phyloP scores from a whole-genome alignment of 768 basidiomycete species.

The Amanita inopinata region DNA sequence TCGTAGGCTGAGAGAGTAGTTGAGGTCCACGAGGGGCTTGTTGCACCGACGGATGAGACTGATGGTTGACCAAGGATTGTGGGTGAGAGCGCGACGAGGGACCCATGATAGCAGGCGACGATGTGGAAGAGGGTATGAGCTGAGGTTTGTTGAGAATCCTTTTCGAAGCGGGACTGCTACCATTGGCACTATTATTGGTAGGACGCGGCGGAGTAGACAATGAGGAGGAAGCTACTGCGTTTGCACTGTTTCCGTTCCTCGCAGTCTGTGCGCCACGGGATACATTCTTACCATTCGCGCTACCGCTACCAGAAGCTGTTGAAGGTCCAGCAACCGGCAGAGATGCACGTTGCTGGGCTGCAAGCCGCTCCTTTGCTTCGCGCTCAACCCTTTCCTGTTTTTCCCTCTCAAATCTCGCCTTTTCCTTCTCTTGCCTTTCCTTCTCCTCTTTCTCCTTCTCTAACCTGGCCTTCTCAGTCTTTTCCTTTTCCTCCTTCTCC shows the following conservation, averaged over 20 bases:
- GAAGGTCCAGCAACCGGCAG: slow-evolving; percentile 19
- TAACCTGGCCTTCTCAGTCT: slow-evolving; percentile 30
- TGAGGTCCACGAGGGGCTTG: slow-evolving; percentile 15
- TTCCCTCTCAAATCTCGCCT: slow-evolving; percentile 22
- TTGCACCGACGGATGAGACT: slow-evolving; percentile 24
- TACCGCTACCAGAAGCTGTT: slow-evolving; percentile 14
- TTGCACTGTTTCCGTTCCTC: slow-evolving; percentile 15
- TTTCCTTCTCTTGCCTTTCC: slow-evolving; percentile 20
- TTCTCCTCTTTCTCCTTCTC: slow-evolving; percentile 23
- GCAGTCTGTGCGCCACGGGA: slow-evolving; percentile 35
- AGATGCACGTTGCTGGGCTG: slow-evolving; percentile 37
- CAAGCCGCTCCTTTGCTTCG: slow-evolving; percentile 21
- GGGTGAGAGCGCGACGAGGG: slow-evolving; percentile 19
- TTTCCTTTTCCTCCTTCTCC: slow-evolving; percentile 33
- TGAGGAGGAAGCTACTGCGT: slow-evolving; percentile 34
- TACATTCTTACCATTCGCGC: slow-evolving; percentile 23
- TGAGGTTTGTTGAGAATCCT: slow-evolving; percentile 49
- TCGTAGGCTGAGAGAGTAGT: slow-evolving; percentile 32
- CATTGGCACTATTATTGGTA: slow-evolving; percentile 22
- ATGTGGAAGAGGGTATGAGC: slow-evolving; percentile 15
- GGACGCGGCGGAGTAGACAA: slow-evolving; percentile 29
- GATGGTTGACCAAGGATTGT: slow-evolving; percentile 16
- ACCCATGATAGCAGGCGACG: slow-evolving; percentile 19
- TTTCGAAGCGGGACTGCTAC: slow-evolving; percentile 39
- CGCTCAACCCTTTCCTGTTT: slow-evolving; percentile 20